Conservation (phyloP, 2,329 filamentous ascomycete genomes). For the Fusarium bulbicola region DNA sequence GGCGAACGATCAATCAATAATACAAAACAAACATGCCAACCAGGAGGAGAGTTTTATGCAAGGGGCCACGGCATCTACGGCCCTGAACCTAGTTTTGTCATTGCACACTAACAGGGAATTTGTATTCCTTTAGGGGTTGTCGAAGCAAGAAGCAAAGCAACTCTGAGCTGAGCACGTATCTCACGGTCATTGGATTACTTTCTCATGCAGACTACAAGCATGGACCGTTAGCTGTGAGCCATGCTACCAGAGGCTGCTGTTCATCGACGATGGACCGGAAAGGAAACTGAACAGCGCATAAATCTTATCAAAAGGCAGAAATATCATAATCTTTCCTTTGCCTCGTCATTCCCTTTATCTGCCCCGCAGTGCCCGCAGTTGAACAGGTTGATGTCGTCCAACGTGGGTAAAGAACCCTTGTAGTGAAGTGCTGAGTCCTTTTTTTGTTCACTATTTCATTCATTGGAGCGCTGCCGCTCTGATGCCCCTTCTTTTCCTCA, state of each 20-base stretch:
- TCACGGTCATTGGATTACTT: constrained; percentile 11
- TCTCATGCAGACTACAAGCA: constrained; percentile 11
- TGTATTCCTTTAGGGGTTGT: constrained; percentile 1
- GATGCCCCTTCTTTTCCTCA: constrained; percentile 22
- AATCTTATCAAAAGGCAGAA: constrained; percentile 6
- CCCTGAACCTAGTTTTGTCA: constrained; percentile 12
- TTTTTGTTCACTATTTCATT: constrained; percentile 9
- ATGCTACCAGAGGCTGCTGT: background rate
- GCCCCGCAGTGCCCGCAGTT: constrained; percentile 18
- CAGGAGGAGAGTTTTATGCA: constrained; percentile 30
- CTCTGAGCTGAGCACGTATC: background rate
- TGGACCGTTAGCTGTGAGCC: constrained; percentile 2
- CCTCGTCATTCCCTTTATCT: background rate
- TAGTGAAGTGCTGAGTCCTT: background rate
- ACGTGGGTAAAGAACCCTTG: constrained; percentile 16
- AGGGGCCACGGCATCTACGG: constrained; percentile 18
- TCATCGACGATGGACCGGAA: background rate
- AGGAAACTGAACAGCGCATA: constrained; percentile 6
- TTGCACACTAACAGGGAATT: constrained; percentile 2
- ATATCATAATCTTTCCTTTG: background rate
- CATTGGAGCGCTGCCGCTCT: constrained; percentile 20
- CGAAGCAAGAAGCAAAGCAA: constrained; percentile 7
- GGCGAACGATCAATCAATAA: constrained; percentile 1
- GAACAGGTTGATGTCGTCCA: constrained; percentile 4
- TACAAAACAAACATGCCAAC: constrained; percentile 17